These are phyloP conservation scores for Diatrype stigma DNA, from an alignment of 2,329 filamentous ascomycete genomes.

Conservation along the genomic window DNA sequence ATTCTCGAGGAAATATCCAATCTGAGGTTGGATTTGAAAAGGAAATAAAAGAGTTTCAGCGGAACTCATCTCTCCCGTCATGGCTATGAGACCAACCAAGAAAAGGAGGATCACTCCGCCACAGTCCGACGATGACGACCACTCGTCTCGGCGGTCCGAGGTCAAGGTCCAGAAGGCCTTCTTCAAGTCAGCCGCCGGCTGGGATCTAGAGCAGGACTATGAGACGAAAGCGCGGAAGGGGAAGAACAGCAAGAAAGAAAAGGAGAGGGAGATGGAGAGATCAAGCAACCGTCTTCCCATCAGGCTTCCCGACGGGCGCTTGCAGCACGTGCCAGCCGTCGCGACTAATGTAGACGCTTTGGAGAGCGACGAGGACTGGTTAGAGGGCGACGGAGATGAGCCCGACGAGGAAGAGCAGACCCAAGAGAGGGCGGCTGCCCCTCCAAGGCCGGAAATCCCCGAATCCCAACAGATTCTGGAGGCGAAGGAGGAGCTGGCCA, in stretches of 20 bases:
- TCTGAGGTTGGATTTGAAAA: slow-evolving; percentile 15
- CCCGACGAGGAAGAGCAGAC: slow-evolving; percentile 45
- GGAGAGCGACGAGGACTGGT: slow-evolving; percentile 59
- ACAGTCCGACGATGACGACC: slow-evolving; percentile 40
- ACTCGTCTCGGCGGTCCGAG: slow-evolving; percentile 25
- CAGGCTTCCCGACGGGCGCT: slow-evolving; percentile 72
- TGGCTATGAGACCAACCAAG: slow-evolving; percentile 50
- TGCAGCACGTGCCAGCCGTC: slow-evolving; percentile 56
- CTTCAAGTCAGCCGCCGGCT: slow-evolving; percentile 71
- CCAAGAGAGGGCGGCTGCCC: slow-evolving; percentile 30
- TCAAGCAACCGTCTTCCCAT: slow-evolving; percentile 77
- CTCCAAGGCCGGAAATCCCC: slow-evolving; percentile 61
- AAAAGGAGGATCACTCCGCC: slow-evolving; percentile 55
- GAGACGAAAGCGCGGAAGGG: slow-evolving; percentile 73
- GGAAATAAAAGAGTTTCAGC: background rate
- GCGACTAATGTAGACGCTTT: slow-evolving; percentile 57
- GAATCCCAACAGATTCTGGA: slow-evolving; percentile 75
- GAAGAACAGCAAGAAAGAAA: slow-evolving; percentile 69
- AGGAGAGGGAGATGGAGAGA: too few species aligned
- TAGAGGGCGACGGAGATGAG: slow-evolving; percentile 56
- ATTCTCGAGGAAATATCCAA: too few species aligned
- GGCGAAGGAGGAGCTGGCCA: slow-evolving; percentile 89
- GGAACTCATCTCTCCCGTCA: slow-evolving; percentile 5
- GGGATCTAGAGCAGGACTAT: slow-evolving; percentile 91
- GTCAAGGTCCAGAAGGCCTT: slow-evolving; percentile 57